These are phyloP conservation scores for Lachnellula cervina DNA, from an alignment of 2,329 filamentous ascomycete species.

Conservation along the genomic window DNA sequence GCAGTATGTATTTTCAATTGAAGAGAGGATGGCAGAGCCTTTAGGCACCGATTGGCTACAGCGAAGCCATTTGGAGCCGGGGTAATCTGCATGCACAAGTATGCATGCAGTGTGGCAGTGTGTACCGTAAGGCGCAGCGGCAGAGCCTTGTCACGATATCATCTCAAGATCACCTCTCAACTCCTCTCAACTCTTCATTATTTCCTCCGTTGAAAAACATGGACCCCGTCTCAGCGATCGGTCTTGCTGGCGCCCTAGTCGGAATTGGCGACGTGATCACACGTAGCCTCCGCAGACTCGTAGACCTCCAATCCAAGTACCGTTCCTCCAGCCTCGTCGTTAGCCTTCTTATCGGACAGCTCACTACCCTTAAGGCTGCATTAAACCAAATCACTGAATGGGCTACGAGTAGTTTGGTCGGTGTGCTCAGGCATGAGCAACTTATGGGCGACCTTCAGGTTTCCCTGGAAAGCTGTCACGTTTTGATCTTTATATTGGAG, in stretches of 20 bases:
- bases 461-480: constrained; percentile 1
- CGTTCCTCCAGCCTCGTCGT: constrained; percentile 3
- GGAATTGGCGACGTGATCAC: constrained; percentile 4
- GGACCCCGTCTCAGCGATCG: constrained; percentile 5
- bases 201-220: neutral
- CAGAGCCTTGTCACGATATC: neutral
- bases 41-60: too few relatives aligned
- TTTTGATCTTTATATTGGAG: constrained; percentile 4
- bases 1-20: too few relatives aligned
- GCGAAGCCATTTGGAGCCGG: too few relatives aligned
- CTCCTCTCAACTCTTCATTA: neutral
- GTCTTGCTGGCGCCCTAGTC: neutral
- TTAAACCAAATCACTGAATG: constrained; percentile 2
- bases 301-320: constrained; percentile 5
- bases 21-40: too few relatives aligned
- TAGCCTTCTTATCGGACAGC: constrained; percentile 5
- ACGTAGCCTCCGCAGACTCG: neutral
- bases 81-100: too few relatives aligned
- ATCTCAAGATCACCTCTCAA: neutral
- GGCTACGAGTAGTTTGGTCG: neutral
- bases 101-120: neutral
- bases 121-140: neutral
- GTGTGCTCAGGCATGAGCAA: constrained; percentile 1
- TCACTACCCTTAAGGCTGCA: constrained; percentile 5
- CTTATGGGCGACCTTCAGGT: constrained; percentile 1